Base-by-base conservation (phyloP, 1,139 yeast species). In the Yamadazyma epiphylla region DNA sequence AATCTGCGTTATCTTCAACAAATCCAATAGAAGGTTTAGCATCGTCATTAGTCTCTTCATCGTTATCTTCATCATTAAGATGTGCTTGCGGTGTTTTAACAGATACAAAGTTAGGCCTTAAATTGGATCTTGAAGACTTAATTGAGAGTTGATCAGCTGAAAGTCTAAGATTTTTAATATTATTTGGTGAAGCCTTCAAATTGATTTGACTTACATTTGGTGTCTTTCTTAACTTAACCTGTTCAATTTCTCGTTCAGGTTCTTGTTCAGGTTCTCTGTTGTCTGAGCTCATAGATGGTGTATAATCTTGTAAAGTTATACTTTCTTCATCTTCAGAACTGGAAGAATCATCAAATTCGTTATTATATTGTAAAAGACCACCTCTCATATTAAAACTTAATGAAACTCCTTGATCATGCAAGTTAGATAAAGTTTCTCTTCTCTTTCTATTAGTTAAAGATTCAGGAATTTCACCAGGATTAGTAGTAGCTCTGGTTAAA, bases 21-120 rank as follows among this genome's bases (percentile, higher is more conserved):
- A 63, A 63, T 20, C 53, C 50, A 30, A 63, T 58, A 0, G 64
- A 49, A 2, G 61, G 60, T 30, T 53, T 57, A 16, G 32, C 31
- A 12, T 36, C 43, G 6, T 30, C 36, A 13, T 25, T 30, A 5
- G 22, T 28, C 12, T 43, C 50, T 0, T 82, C 86, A 31, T 80
- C 84, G 34, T 80, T 87, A 27, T 79, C 61, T 2, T 21, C 36
- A 9, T 33, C 40, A 4, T 27, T 60, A 2, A 85, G 72, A 42
- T 72, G 77, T 0, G 95, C 77, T 34, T 77, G 73, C 2, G 95
- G 95, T 31, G 85, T 73, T 28, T 87, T 81, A 30, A 78, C 80
- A 1, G 95, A 84, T 24, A 86, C 76, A 48, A 87, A 87, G 32
- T 80, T 79, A 0, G 95, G 94, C 28, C 77, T 66, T 48, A 53